Evolutionary conservation across 2,329 filamentous ascomycete genomes (phyloP).

Genomic region (Trichoderma aggressivum): DNA sequence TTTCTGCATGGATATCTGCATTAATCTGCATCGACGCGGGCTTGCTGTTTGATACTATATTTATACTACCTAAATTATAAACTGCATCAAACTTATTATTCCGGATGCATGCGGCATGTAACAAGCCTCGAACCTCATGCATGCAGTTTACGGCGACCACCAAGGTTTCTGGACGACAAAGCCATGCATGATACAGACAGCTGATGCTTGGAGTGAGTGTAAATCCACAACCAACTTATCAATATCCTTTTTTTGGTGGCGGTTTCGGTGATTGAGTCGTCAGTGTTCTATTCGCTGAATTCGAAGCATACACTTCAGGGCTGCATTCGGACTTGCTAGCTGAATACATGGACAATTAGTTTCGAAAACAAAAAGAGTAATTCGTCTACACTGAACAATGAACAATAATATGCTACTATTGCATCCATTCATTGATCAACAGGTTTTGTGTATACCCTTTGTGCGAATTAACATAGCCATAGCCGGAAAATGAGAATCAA

Average conservation of each 20-base stretch:
- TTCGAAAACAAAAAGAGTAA: not conserved
- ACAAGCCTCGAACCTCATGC: not conserved
- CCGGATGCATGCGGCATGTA: not conserved
- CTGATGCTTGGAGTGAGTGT: not conserved
- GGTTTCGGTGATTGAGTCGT: not conserved
- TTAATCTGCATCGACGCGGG: not conserved
- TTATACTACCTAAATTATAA: not conserved
- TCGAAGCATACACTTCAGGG: not conserved
- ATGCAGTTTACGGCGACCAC: not conserved
- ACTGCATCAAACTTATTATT: not conserved
- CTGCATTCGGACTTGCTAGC: not conserved
- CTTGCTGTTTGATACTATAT: not conserved
- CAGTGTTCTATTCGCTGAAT: not conserved
- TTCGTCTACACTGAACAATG: fast-evolving
- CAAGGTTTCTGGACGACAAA: not conserved
- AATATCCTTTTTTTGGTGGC: not conserved
- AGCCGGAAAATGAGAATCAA: not conserved
- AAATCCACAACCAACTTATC: not conserved
- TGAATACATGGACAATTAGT: not conserved
- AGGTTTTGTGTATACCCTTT: not conserved
- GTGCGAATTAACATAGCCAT: not conserved
- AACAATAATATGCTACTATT: not conserved
- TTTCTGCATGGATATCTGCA: not conserved
- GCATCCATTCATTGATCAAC: not conserved
- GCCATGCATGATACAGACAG: not conserved